Evolutionary conservation across 139 green algal genomes (phyloP), one percentile per base, ranked within the genome.

Genomic region (Coelastrella sp.): DNA sequence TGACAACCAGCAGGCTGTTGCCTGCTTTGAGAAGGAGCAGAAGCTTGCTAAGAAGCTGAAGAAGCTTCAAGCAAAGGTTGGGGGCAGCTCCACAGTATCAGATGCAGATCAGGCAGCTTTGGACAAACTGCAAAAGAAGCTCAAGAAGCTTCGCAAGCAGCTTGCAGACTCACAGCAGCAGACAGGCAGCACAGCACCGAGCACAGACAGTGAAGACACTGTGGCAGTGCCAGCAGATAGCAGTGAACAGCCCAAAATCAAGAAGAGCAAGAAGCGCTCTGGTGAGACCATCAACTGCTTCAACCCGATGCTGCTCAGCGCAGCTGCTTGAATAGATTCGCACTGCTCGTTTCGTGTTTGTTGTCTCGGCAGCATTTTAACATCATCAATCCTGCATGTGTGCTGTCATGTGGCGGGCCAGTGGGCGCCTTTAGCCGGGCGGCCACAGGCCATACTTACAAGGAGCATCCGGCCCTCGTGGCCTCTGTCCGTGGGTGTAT

Each of bases 1-100:
- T 7, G 57, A 73, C 19, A 71, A 22, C 17, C 81, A 86, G 81
- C 81, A 59, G 61, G 81, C 81, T 17, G 81, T 23, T 6, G 5
- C 71, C 60, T 56, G n/a, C 61, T 73, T 54, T 60, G 58, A 88
- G 83, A 90, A 90, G 74, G 85, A 91, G 19, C 87, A 90, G 82
- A 90, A 91, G 77, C 54, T 91, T 22, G 77, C 83, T 71, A 92
- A 93, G 92, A 92, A 92, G 76, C 57, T 92, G 4, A 90, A 91
- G 56, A 92, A 92, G 86, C 80, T 87, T 10, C 64, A 89, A 81
- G 76, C 76, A 16, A 73, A 73, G 82, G 60, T 22, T 5, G 32
- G 73, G 54, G 20, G 73, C 17, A 64, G 56, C 19, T 77, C 76
- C 2, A 66, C 56, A 3, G 91, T 73, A 22, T 82, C 23, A 8